These are phyloP conservation scores for Aureobasidium leucospermi DNA, from an alignment of 2,329 filamentous ascomycete genomes.

Conservation along the genomic window DNA sequence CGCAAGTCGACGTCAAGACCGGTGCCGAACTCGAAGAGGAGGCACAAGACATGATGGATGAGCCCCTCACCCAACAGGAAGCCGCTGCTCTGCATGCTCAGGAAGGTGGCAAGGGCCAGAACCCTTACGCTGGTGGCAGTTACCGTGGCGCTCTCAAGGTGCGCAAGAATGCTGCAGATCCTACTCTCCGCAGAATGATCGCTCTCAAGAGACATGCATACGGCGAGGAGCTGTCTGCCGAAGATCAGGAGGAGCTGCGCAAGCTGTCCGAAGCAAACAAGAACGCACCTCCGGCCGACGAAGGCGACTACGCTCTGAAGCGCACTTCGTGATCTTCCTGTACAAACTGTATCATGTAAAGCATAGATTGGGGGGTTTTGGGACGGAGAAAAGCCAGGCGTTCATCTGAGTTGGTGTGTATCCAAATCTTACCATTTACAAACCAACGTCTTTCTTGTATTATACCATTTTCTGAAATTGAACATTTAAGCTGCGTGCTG, in stretches of 20 bases:
- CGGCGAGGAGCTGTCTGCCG: conserved; percentile 14
- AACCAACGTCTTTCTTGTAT: neutral
- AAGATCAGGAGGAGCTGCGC: conserved; percentile 13
- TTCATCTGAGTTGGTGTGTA: conserved; percentile 6
- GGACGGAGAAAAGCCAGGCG: conserved; percentile 8
- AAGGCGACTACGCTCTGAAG: conserved; percentile 4
- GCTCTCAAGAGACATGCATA: conserved; percentile 15
- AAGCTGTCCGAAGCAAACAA: conserved; percentile 6
- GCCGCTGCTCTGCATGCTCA: conserved; percentile 9
- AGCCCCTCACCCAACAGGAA: conserved; percentile 15
- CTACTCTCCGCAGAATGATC: conserved; percentile 13
- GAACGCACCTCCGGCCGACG: neutral
- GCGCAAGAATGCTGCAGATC: conserved; percentile 10
- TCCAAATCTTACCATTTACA: neutral
- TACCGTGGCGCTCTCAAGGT: conserved; percentile 7
- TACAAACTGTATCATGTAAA: conserved; percentile 7
- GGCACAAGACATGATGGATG: conserved; percentile 8
- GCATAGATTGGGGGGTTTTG: conserved; percentile 4
- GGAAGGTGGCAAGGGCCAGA: conserved; percentile 2
- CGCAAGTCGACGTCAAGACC: neutral
- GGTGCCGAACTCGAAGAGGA: conserved; percentile 9
- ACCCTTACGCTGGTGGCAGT: conserved; percentile 9
- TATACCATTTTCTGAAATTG: neutral
- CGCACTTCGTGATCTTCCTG: neutral
- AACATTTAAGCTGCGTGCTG: neutral